Evolutionary conservation across 352 stramenopile genomes (phyloP), one percentile per base, ranked within the genome.

Genomic region (Phytophthora capsici): DNA sequence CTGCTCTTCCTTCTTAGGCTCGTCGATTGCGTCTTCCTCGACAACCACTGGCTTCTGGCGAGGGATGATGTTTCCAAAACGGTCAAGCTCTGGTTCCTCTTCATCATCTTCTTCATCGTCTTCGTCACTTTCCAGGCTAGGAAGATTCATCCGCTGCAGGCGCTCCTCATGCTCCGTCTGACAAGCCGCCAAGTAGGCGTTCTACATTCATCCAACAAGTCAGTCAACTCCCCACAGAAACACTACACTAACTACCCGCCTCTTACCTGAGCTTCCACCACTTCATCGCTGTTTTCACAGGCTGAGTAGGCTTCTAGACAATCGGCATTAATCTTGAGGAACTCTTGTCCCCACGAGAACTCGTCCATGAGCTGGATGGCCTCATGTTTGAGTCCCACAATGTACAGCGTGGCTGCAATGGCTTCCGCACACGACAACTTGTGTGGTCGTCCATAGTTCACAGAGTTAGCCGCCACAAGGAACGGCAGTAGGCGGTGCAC

Each of bases 401-500:
- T 99, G 75, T 97, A 99, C 13, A 99, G 78, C 19, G 96, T 98
- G 23, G 97, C 98, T 0, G 96, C 96, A 47, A 98, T 96, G 4
- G 98, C 97, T 73, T 99, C 98, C 0, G 95, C 98, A 64, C 96
- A 99, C 56, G 91, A 98, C 1, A 99, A 79, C 73, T 99, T 97
- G 84, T 89, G 90, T 4, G 93, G 96, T 44, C 91, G 90, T 19
- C 98, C 98, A 79, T 99, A 99, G 84, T 99, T 99, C 22, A 99
- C 97, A 25, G 94, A 95, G 73, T 99, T 99, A 3, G 97, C 97
- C 0, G 98, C 98, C 23, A 99, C 95, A 20, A 99, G 83, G 67
- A 99, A 99, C 16, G 98, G 98, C 25, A 99, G 79, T 20, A 99
- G 77, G 19, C 98, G 95, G 74, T 99, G 96, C 66, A 98, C 82